Evolutionary conservation across 2,329 filamentous ascomycete genomes (phyloP), one percentile per base, ranked within the genome.

Genomic region (Apiospora phragmitis): DNA sequence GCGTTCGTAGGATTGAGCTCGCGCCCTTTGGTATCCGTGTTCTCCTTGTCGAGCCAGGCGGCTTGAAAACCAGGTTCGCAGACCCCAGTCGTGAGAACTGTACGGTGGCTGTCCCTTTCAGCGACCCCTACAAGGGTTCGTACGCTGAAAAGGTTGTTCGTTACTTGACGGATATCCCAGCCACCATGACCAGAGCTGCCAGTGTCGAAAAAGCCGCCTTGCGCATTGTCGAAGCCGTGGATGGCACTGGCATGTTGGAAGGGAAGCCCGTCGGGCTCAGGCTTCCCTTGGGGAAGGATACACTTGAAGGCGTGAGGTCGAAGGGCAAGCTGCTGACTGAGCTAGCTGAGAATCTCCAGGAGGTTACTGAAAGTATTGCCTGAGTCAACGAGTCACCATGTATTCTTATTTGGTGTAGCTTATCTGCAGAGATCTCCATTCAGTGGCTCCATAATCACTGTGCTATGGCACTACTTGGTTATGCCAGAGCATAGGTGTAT

Each of bases 161-260:
- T 9, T 41, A 38, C 0, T n/a, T 76, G 4, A 7, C 38, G 4
- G 67, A 70, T 18, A 45, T 70, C 0, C 69, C 69, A 1, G 69
- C 35, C 26, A 35, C 68, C n/a, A 62, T 38, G 55, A 38, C 51
- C 12, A 66, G 21, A 5, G 72, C 68, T 5, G 59, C 72, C 3
- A 38, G 71, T n/a, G 65, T 75, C 11, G 51, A 67, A 18, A 47
- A 70, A 4, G 71, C 76, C 5, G 76, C 74, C 1, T 65, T 73
- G 45, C 72, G 74, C 16, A 76, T 78, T 11, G 72, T 78, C 42
- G 76, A 78, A 49, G 70, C 73, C 0, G 71, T 78, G 24, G 76
- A 77, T 65, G 72, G 73, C 16, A 78, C 74, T 14, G 76, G 77
- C 12, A 18, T 70, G 2, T 70, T 76, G 69, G 72, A 72, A 8